Evolutionary conservation across 495 filamentous ascomycete genomes (phyloP), one percentile per base, ranked within the genome.

Genomic region (Neurospora tetraspora): DNA sequence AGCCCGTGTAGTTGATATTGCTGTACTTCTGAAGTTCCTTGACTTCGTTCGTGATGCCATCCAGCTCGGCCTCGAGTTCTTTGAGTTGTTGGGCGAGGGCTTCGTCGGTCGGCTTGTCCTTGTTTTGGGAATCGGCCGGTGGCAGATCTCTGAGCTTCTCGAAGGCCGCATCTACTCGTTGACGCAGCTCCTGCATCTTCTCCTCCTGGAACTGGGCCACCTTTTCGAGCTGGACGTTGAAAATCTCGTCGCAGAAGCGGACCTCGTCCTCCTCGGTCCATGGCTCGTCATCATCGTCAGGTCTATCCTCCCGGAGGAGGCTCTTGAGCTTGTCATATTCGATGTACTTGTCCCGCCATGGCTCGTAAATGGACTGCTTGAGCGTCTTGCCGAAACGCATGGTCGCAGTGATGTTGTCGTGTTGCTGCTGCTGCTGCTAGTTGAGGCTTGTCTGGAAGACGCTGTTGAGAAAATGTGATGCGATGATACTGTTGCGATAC

Each of bases 201-300:
- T 91, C 88, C 40, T 86, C 86, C 80, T 98, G 96, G 82, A 98
- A 99, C 47, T 88, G 83, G 78, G 95, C 91, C 74, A 98, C 96
- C 83, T 98, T 98, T 76, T 98, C 94, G 77, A 99, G 85, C 83
- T 99, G 93, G 6, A 91, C 89, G 80, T 97, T 99, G 77, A 97
- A 86, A 70, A 98, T 83, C 85, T 98, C 96, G 77, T 97, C 94
- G 76, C 96, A 94, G 81, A 99, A 99, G 12, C 85, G 86, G 73
- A 91, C 91, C 84, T 98, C 96, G 82, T 99, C 96, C n/a, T 94
- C 90, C 73, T 97, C 94, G 40, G 96, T 98, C 96, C 96, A 99
- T 42, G 82, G 84, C 76, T 82, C 80, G 73, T 86, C 83, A 10
- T 90, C 86, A 16, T 87, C 86, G n/a, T 88, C 85, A 59, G 76